Conservation (phyloP, 2,329 filamentous ascomycete species). For the Lomentospora prolificans region DNA sequence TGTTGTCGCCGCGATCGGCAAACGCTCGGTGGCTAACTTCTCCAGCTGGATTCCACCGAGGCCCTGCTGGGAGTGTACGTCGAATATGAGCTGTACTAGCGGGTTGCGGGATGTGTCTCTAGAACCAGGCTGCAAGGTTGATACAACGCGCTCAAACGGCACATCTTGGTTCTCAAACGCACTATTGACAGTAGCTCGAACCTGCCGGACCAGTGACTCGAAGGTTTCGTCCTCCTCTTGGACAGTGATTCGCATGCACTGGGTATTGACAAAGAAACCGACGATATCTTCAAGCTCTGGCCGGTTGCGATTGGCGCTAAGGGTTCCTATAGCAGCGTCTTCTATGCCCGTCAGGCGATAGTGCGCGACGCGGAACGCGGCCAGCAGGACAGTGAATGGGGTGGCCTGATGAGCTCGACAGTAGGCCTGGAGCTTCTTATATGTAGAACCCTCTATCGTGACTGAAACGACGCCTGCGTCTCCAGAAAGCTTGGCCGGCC, state of each 20-base stretch:
- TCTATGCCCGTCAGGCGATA: slow-evolving; percentile 13
- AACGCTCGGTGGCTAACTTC: neutral
- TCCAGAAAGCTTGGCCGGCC: neutral
- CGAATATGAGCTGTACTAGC: slow-evolving; percentile 13
- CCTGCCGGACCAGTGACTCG: slow-evolving; percentile 12
- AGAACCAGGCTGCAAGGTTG: slow-evolving; percentile 4
- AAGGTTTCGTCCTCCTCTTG: slow-evolving; percentile 12
- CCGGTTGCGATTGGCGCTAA: slow-evolving; percentile 13
- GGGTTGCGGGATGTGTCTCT: slow-evolving; percentile 12
- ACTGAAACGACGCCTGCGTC: neutral
- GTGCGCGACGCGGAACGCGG: slow-evolving; percentile 10
- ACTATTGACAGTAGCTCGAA: slow-evolving; percentile 8
- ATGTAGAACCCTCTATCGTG: neutral
- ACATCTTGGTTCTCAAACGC: slow-evolving; percentile 16
- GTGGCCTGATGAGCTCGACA: slow-evolving; percentile 8
- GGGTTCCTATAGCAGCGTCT: slow-evolving; percentile 9
- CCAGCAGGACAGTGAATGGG: slow-evolving; percentile 10
- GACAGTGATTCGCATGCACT: slow-evolving; percentile 16
- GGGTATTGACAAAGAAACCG: slow-evolving; percentile 18
- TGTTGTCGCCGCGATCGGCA: neutral
- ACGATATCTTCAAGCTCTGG: slow-evolving; percentile 14
- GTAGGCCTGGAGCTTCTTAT: slow-evolving; percentile 8
- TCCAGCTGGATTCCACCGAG: slow-evolving; percentile 2
- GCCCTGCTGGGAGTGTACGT: slow-evolving; percentile 15
- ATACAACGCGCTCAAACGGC: slow-evolving; percentile 16